Evolutionary conservation across 495 filamentous ascomycete species (phyloP).

Genomic region (Penicillium arizonense): DNA sequence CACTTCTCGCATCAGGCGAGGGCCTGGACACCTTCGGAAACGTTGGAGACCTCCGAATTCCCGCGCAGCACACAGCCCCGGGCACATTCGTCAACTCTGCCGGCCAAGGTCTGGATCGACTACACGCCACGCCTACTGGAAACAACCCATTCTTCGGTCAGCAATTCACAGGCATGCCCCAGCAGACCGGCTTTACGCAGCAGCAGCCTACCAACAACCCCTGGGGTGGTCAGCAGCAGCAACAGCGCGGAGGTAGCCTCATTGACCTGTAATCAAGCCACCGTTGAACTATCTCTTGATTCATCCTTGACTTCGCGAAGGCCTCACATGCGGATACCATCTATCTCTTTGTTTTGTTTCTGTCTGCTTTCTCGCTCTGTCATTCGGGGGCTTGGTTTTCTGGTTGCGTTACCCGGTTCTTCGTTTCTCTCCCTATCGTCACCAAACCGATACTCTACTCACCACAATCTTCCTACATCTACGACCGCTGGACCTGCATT

Average conservation of each 20-base stretch:
- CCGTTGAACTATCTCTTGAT: slow-evolving; percentile 12
- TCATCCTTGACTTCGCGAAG: slow-evolving; percentile 4
- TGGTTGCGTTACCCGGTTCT: slow-evolving; percentile 10
- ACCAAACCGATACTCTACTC: slow-evolving; percentile 1
- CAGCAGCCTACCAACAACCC: slow-evolving; percentile 60
- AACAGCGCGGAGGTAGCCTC: slow-evolving; percentile 72
- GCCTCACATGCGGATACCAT: slow-evolving; percentile 14
- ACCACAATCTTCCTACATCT: not conserved
- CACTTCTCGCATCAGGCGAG: slow-evolving; percentile 82
- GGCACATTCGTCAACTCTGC: slow-evolving; percentile 97
- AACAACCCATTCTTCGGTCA: slow-evolving; percentile 87
- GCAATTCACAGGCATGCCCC: slow-evolving; percentile 68
- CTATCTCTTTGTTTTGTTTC: slow-evolving; percentile 22
- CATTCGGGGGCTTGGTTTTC: slow-evolving; percentile 1
- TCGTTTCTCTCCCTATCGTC: slow-evolving; percentile 4
- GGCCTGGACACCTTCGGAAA: slow-evolving; percentile 98
- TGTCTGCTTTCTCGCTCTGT: slow-evolving; percentile 7
- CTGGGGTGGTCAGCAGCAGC: slow-evolving; percentile 64
- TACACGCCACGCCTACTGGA: slow-evolving; percentile 74
- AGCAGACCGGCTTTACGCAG: slow-evolving; percentile 44
- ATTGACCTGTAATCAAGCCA: slow-evolving; percentile 72
- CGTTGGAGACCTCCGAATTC: slow-evolving; percentile 89
- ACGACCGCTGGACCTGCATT: not conserved
- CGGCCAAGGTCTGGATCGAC: slow-evolving; percentile 67
- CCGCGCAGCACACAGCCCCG: slow-evolving; percentile 93